phyloP scores from a whole-genome alignment of 106 monocot genomes.

The Platanthera guangdongensis region DNA sequence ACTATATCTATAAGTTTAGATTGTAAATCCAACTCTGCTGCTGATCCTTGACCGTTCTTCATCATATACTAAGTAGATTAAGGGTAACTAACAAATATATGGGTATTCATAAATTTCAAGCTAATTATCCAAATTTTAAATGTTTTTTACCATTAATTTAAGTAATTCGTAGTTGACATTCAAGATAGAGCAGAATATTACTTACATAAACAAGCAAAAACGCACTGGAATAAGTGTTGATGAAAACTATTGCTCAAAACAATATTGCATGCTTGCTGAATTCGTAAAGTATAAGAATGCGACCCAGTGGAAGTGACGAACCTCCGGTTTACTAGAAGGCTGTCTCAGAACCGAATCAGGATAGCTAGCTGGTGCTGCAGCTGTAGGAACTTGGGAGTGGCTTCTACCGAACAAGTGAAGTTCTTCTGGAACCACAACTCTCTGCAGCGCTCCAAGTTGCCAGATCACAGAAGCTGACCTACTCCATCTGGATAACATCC shows the following conservation, averaged over 20 bases:
- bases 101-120: neutral
- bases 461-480: constrained; percentile 21
- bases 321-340: constrained; percentile 26
- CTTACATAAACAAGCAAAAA: neutral
- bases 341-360: constrained; percentile 1
- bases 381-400: constrained; percentile 27
- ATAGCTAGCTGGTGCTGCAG: constrained; percentile 4
- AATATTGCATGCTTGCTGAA: neutral
- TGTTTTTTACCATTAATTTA: neutral
- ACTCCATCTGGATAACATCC: constrained; percentile 35
- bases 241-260: neutral
- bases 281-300: neutral
- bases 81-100: neutral
- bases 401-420: constrained; percentile 12
- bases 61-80: neutral
- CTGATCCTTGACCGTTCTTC: neutral
- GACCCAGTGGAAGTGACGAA: neutral
- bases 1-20: neutral
- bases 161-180: neutral
- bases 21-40: neutral
- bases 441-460: neutral
- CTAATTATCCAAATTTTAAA: neutral
- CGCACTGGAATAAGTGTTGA: neutral
- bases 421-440: constrained; percentile 3
- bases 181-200: neutral